Base-by-base conservation (phyloP, 805 yeast species). In the Teunomyces pallodes region DNA sequence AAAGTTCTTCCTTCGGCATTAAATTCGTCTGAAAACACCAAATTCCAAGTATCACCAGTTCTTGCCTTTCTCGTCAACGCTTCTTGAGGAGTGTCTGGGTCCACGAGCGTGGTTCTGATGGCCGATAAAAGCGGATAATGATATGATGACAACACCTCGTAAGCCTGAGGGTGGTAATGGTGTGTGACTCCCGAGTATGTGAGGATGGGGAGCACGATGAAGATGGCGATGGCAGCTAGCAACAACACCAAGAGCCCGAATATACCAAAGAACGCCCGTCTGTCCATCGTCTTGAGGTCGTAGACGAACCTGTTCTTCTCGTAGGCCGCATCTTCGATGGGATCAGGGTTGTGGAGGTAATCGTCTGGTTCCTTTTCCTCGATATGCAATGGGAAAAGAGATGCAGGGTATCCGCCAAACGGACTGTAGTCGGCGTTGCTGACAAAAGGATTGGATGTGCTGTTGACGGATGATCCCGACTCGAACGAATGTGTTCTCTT, bases 361-460 rank as follows among this genome's bases (percentile, higher is more conserved):
- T 92, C 99, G 70, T 92, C 99, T 8, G 87, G 86, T 67, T 92
- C 99, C 67, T 89, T 89, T 57, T 92, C 98, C 50, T 92, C 97
- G 54, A 94, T 83, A 57, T 81, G 85, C 48, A 92, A 72, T 1
- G 99, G 99, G 71, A 92, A 92, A 4, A 90, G 83, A 13, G 90
- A 77, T 7, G 96, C 95, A 0, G 99, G 98, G 66, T 88, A 92
- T 12, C 98, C 98, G 45, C 98, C 99, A 70, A 92, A 92, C 2
- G 98, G 99, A 42, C 87, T 82, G 55, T 84, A 83, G 59, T 86
- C 94, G 17, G 67, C 58, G 17, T 83, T 78, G 58, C 77, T 83
- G 13, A 62, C 55, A 42, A 70, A 66, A 5, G 73, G 72, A 54
- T 71, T 65, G 14, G 74, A 57, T 3, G 67, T 57, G 3, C 77